phyloP scores from a whole-genome alignment of 495 filamentous ascomycete genomes.

The Xylaria curta region DNA sequence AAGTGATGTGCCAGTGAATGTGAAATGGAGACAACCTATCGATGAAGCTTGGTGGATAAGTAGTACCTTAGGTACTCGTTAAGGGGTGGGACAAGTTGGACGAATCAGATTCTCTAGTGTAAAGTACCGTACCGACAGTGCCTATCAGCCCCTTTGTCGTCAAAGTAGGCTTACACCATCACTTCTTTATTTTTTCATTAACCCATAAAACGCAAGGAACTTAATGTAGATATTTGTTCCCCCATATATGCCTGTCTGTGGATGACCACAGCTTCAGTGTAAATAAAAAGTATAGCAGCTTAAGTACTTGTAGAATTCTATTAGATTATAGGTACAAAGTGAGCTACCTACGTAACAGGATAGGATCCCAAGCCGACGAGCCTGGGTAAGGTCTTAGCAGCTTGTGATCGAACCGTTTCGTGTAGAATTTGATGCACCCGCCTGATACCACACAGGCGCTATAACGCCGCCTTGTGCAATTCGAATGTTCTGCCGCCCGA shows the following conservation, averaged over 20 bases:
- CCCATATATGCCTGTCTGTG: neutral
- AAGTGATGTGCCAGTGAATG: neutral
- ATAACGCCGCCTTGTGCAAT: neutral
- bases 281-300: neutral
- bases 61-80: neutral
- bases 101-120: neutral
- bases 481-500: neutral
- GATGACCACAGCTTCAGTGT: neutral
- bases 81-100: neutral
- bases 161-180: neutral
- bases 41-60: neutral
- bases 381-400: neutral
- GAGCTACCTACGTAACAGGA: slow-evolving; percentile 12
- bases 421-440: neutral
- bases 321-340: slow-evolving; percentile 11
- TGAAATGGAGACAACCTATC: neutral
- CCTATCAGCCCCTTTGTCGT: neutral
- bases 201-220: neutral
- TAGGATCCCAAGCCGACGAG: neutral
- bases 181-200: neutral
- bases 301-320: slow-evolving; percentile 10
- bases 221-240: neutral
- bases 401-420: neutral
- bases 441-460: neutral
- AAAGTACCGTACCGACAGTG: neutral